These are phyloP conservation scores for Biscutella auriculata DNA, from an alignment of 441 rosid genomes.

Conservation along the genomic window DNA sequence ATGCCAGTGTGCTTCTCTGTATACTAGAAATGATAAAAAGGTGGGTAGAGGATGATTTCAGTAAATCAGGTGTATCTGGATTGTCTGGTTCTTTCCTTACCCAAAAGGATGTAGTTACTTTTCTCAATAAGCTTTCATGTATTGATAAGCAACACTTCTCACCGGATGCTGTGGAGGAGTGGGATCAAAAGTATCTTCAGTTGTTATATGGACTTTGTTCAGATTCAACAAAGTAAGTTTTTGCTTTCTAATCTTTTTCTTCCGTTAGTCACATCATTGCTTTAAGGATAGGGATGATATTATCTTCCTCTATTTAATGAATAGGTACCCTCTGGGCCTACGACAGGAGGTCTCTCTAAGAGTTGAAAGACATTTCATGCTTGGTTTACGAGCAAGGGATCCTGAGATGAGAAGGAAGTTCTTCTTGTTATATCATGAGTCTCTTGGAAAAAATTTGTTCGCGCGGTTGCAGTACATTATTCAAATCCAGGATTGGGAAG, in stretches of 20 bases:
- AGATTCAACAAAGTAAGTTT: slow-evolving; percentile 68
- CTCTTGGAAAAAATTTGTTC: slow-evolving; percentile 70
- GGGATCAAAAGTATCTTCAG: slow-evolving; percentile 91
- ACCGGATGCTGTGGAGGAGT: slow-evolving; percentile 64
- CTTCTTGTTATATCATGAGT: slow-evolving; percentile 78
- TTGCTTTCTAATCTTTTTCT: not conserved
- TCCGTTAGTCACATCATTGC: not conserved
- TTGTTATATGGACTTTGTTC: slow-evolving; percentile 88
- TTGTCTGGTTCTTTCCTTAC: slow-evolving; percentile 50
- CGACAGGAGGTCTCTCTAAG: slow-evolving; percentile 92
- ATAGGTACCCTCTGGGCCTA: slow-evolving; percentile 53
- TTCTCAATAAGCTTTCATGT: slow-evolving; percentile 90
- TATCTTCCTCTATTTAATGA: slow-evolving; percentile 6
- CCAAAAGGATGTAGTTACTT: slow-evolving; percentile 71
- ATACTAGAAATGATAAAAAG: slow-evolving; percentile 80
- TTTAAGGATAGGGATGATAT: slow-evolving; percentile 2
- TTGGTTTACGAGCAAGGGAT: slow-evolving; percentile 92
- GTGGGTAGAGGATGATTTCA: slow-evolving; percentile 83
- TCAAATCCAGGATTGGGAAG: slow-evolving; percentile 97
- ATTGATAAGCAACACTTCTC: slow-evolving; percentile 82
- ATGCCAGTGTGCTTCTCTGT: slow-evolving; percentile 87
- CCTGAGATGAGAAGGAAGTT: slow-evolving; percentile 89
- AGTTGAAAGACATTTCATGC: slow-evolving; percentile 98
- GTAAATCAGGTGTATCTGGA: slow-evolving; percentile 52
- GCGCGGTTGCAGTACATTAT: slow-evolving; percentile 79